These are phyloP conservation scores for Fusarium newnesense DNA, from an alignment of 2,329 filamentous ascomycete genomes.

Conservation along the genomic window DNA sequence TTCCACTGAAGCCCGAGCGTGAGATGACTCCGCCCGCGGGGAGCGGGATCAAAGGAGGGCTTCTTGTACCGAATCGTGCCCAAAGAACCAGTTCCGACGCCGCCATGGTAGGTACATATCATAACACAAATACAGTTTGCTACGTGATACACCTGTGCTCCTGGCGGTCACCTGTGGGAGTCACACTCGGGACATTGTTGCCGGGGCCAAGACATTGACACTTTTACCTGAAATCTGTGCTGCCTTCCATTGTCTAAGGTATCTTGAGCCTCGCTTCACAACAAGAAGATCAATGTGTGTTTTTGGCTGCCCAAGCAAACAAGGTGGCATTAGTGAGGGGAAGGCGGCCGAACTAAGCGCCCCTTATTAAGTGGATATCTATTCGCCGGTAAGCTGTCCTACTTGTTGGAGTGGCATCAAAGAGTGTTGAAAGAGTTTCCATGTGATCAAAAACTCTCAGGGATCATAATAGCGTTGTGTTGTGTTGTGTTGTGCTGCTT, in stretches of 20 bases:
- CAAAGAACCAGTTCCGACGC: constrained; percentile 24
- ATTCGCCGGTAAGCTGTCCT: constrained; percentile 28
- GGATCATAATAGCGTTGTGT: constrained; percentile 22
- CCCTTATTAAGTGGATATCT: constrained; percentile 39
- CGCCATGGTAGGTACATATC: constrained; percentile 5
- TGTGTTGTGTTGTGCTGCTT: constrained; percentile 8
- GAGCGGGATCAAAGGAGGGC: constrained; percentile 9
- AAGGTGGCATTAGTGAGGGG: constrained; percentile 45
- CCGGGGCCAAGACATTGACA: constrained; percentile 28
- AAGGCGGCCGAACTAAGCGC: constrained; percentile 30
- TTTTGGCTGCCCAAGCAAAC: constrained; percentile 37
- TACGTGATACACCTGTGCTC: background rate
- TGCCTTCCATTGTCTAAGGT: background rate
- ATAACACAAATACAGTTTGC: background rate
- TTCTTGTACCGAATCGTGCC: constrained; percentile 10
- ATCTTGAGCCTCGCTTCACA: constrained; percentile 13
- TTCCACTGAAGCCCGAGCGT: constrained; percentile 24
- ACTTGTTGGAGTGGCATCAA: constrained; percentile 22
- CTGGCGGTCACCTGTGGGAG: constrained; percentile 25
- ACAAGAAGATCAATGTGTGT: constrained; percentile 11
- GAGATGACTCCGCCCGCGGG: constrained; percentile 19
- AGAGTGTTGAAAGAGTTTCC: constrained; percentile 25
- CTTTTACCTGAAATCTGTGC: background rate
- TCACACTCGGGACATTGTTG: constrained; percentile 33
- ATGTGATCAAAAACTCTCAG: constrained; percentile 34